Evolutionary conservation across 192 early-diverging fungal species (phyloP).

Genomic region (Coemansia sp.): DNA sequence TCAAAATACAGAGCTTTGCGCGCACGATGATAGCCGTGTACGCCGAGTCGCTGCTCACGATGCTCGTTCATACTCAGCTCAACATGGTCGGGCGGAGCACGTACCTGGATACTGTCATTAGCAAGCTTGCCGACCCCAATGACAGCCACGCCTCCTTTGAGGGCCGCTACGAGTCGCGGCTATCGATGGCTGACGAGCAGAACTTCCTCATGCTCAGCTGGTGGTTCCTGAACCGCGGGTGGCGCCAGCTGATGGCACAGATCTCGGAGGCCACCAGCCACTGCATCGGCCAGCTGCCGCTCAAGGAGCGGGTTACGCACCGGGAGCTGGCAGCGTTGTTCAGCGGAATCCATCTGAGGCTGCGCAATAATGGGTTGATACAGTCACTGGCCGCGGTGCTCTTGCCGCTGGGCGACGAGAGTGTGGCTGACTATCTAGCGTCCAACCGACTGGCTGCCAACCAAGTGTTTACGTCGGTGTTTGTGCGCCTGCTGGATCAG

Average conservation of each 20-base stretch:
- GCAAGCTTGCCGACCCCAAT: conserved; percentile 19
- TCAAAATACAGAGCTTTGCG: conserved; percentile 88
- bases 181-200: conserved; percentile 59
- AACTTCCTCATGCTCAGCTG: conserved; percentile 87
- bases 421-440: conserved; percentile 32
- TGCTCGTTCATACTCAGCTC: conserved; percentile 84
- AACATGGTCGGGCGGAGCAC: conserved; percentile 89
- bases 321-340: conserved; percentile 61
- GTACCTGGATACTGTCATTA: conserved; percentile 73
- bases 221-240: conserved; percentile 89
- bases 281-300: conserved; percentile 46
- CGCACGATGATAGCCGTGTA: conserved; percentile 85
- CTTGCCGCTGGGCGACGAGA: conserved; percentile 40
- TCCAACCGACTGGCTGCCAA: conserved; percentile 42
- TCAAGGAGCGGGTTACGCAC: conserved; percentile 64
- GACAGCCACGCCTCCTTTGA: conserved; percentile 21
- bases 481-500: conserved; percentile 79
- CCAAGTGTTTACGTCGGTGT: conserved; percentile 58
- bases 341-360: conserved; percentile 52
- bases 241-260: conserved; percentile 67
- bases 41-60: conserved; percentile 76
- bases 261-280: conserved; percentile 58
- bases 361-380: conserved; percentile 51
- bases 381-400: conserved; percentile 25
- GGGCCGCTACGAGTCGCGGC: conserved; percentile 23